These are phyloP conservation scores for Pisolithus tinctorius DNA, from an alignment of 768 basidiomycete genomes.

Conservation along the genomic window DNA sequence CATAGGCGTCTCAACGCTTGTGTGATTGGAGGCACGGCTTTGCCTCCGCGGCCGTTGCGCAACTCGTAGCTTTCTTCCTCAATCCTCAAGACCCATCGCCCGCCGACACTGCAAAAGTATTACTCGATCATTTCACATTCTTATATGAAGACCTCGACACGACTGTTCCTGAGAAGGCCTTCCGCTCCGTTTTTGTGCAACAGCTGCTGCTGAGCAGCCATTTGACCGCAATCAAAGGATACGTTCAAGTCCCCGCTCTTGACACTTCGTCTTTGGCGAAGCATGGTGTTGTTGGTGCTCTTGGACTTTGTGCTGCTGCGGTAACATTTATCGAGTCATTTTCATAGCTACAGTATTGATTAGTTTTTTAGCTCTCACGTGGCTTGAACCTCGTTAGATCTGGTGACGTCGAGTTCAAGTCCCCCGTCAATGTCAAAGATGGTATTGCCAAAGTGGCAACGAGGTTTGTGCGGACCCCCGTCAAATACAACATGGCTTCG, in stretches of 20 bases:
- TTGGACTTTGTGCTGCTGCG: neutral
- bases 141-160: neutral
- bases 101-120: neutral
- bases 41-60: neutral
- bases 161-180: neutral
- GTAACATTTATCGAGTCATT: neutral
- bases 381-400: neutral
- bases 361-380: neutral
- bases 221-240: neutral
- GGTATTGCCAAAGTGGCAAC: neutral
- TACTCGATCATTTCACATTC: neutral
- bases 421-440: neutral
- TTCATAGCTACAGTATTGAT: neutral
- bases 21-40: neutral
- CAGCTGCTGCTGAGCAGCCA: neutral
- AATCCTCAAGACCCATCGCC: neutral
- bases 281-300: neutral
- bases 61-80: neutral
- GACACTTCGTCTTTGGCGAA: neutral
- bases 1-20: neutral
- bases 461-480: neutral
- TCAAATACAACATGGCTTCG: conserved; percentile 2
- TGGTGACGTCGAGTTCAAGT: neutral
- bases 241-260: neutral
- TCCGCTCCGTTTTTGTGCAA: neutral